phyloP scores from a whole-genome alignment of 352 stramenopile genomes.

The Plasmopara halstedii region DNA sequence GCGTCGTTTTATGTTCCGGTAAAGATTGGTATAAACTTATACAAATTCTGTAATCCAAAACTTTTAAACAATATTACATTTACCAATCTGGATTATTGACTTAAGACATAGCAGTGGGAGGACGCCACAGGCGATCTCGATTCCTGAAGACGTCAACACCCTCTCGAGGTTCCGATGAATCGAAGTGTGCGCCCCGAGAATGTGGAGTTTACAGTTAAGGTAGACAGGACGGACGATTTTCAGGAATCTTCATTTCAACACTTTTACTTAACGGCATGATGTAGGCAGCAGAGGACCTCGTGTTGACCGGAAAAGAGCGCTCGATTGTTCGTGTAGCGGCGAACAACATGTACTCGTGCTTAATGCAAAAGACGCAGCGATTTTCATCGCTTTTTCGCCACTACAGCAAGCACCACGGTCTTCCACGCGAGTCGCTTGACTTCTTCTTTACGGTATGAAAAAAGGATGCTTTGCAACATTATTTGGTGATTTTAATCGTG shows the following conservation, averaged over 20 bases:
- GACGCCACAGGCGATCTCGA: not conserved
- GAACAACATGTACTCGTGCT: slow-evolving; percentile 90
- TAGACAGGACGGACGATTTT: slow-evolving; percentile 2
- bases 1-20: too few relatives aligned
- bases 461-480: not conserved
- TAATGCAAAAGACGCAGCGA: slow-evolving; percentile 98
- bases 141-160: not conserved
- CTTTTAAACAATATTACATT: not conserved
- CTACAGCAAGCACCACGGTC: slow-evolving; percentile 98
- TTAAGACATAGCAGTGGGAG: not conserved
- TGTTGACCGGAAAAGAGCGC: slow-evolving; percentile 67
- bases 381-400: slow-evolving; percentile 97
- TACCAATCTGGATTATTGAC: not conserved
- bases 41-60: not conserved
- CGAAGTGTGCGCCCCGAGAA: slow-evolving; percentile 85
- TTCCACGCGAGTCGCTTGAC: slow-evolving; percentile 94
- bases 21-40: too few relatives aligned
- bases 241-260: not conserved
- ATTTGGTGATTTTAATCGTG: not conserved
- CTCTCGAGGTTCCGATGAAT: slow-evolving; percentile 38
- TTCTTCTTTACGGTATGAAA: slow-evolving; percentile 92
- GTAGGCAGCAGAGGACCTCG: slow-evolving; percentile 62
- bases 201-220: slow-evolving; percentile 95
- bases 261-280: not conserved
- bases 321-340: slow-evolving; percentile 77